phyloP scores from a whole-genome alignment of 768 basidiomycete genomes.

The Leucosporidium yakuticum region DNA sequence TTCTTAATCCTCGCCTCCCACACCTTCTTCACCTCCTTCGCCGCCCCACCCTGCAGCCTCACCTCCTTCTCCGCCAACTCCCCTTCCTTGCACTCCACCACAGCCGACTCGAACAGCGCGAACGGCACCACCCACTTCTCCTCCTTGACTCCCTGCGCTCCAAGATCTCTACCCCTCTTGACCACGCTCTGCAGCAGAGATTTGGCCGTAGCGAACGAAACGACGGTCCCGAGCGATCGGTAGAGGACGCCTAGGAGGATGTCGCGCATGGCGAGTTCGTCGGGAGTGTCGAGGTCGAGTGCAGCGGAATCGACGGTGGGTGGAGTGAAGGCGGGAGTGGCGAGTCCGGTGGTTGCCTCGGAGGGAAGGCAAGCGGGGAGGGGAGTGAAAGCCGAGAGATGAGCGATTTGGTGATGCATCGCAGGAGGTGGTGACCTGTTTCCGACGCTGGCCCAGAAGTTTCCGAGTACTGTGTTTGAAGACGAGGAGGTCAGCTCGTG shows the following conservation, averaged over 20 bases:
- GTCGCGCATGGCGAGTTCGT: conserved; percentile 29
- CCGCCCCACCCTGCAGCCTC: conserved; percentile 1
- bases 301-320: not conserved
- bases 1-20: conserved; percentile 1
- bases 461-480: conserved; percentile 21
- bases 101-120: conserved; percentile 15
- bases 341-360: not conserved
- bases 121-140: conserved; percentile 26
- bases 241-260: conserved; percentile 32
- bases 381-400: conserved; percentile 19
- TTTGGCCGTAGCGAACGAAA: conserved; percentile 5
- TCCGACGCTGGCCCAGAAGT: conserved; percentile 28
- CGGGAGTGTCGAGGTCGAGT: conserved; percentile 30
- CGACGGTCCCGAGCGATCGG: conserved; percentile 8
- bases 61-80: conserved; percentile 5
- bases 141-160: not conserved
- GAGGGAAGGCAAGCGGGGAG: conserved; percentile 5
- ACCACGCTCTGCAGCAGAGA: no score
- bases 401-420: conserved; percentile 17
- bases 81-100: conserved; percentile 1
- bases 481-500: not conserved
- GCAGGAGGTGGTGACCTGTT: conserved; percentile 1
- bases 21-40: conserved; percentile 3
- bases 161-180: not conserved
- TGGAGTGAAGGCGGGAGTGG: not conserved